Base-by-base conservation (phyloP, 129 eudicot genomes). In the Rutidosis leptorrhynchoides region DNA sequence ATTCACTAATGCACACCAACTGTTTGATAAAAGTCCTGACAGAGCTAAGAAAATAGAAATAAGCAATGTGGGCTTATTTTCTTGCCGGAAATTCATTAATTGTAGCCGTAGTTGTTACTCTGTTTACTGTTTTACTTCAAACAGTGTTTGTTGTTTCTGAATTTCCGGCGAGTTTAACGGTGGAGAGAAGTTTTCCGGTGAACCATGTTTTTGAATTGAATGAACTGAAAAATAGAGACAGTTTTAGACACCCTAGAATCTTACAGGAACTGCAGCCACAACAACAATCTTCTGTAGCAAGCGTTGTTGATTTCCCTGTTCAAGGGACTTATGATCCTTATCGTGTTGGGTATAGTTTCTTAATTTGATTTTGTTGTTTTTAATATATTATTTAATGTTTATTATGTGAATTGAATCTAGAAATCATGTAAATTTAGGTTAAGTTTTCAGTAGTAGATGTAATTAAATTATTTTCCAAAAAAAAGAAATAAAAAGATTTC, bases 141-240 rank as follows among this genome's bases (percentile, higher is more conserved):
- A 72, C 59, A 57, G 80, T 52, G 8, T 81, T 61, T 76, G 84
- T 78, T 78, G 24, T 58, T 17, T 69, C 78, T 55, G 88, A 78
- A 9, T 74, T 82, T 51, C 83, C 82, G 72, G 19, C 85, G 75
- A 72, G 68, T 64, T 30, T 93, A 65, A 80, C 72, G n/a, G 74
- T 93, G 71, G 89, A 93, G 70, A 83, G 98, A 72, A 84, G 84
- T 33, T 84, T 88, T 66, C 86, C 91, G 20, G 66, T 71, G 68
- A 82, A 79, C 37, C 78, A 77, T 64, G 68, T 78, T 16, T 70
- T 86, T 33, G 90, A 73, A 49, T 53, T 93, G 87, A 80, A 82
- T 80, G 84, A 83, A 79, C 95, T 93, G 69, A 83, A 83, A 68
- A 60, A 59, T 24, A 73, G 78, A 17, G 98, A 93, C 79, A 71